Evolutionary conservation across 441 rosid genomes (phyloP).

Genomic region (Syzygium malaccense): DNA sequence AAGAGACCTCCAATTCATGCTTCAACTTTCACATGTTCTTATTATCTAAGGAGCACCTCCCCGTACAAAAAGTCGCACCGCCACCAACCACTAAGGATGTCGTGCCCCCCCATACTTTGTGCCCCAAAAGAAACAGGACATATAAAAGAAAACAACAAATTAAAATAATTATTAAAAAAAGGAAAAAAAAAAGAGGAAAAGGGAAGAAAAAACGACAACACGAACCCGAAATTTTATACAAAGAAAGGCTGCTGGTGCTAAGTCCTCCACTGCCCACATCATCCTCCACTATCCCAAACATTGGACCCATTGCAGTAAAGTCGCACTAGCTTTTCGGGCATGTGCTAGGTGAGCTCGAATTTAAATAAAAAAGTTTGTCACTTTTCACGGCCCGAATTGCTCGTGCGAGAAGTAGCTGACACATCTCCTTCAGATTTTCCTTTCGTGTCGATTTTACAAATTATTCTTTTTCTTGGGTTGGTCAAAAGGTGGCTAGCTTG

Average conservation of each 20-base stretch:
- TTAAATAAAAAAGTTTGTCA: not conserved
- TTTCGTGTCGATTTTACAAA: not conserved
- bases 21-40: not conserved
- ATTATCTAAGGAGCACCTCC: not conserved
- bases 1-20: not conserved
- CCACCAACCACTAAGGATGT: not conserved
- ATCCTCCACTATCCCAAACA: not conserved
- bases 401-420: not conserved
- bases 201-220: not conserved
- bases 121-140: not conserved
- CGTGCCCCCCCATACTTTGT: not conserved
- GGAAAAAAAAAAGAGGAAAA: too few relatives aligned
- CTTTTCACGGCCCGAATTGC: not conserved
- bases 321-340: not conserved
- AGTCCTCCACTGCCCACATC: not conserved
- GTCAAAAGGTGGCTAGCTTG: constrained; percentile 40
- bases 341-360: not conserved
- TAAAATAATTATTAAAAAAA: not conserved
- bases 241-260: not conserved
- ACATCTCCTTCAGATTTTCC: not conserved
- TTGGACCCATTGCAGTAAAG: not conserved
- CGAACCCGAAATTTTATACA: not conserved
- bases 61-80: not conserved
- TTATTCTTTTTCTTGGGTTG: not conserved
- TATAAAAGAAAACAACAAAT: not conserved